A percentile compares a stretch with the other conserved stretches of the same genome.
phyloP scores from a whole-genome alignment of 78 protist genomes.

The Thecamonas trahens region DNA sequence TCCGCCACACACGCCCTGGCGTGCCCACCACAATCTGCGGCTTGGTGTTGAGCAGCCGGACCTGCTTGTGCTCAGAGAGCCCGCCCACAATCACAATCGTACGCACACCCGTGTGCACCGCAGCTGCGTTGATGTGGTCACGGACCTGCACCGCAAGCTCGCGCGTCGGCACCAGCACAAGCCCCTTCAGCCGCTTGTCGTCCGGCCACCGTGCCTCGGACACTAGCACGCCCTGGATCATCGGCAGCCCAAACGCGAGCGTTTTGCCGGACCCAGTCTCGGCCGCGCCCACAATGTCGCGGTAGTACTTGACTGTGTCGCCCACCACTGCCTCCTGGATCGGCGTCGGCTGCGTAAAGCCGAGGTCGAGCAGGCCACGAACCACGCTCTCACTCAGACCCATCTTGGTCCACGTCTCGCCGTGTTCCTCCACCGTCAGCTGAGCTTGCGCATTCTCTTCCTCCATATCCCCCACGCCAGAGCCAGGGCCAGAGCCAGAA shows the following conservation, averaged over 20 bases:
- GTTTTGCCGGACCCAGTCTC: constrained; percentile 70
- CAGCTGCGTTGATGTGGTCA: constrained; percentile 6
- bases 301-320: neutral
- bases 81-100: constrained; percentile 39
- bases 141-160: constrained; percentile 63
- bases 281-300: constrained; percentile 10
- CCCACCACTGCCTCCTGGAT: constrained; percentile 33
- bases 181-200: constrained; percentile 2
- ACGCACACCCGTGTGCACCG: neutral
- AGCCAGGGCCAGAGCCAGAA: too few relatives aligned
- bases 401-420: too few relatives aligned
- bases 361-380: neutral
- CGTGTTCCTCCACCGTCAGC: too few relatives aligned
- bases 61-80: constrained; percentile 40
- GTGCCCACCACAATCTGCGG: constrained; percentile 66
- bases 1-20: constrained; percentile 60
- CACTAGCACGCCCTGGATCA: constrained; percentile 1
- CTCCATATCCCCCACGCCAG: too few relatives aligned
- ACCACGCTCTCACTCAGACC: too few relatives aligned
- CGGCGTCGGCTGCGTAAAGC: constrained; percentile 40
- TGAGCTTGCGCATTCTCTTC: too few relatives aligned
- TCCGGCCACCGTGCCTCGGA: neutral
- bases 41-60: constrained; percentile 13
- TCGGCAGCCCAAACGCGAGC: constrained; percentile 59
- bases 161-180: constrained; percentile 66